These are phyloP conservation scores for Microthlaspi erraticum DNA, from an alignment of 345 rosid species.

Conservation along the genomic window DNA sequence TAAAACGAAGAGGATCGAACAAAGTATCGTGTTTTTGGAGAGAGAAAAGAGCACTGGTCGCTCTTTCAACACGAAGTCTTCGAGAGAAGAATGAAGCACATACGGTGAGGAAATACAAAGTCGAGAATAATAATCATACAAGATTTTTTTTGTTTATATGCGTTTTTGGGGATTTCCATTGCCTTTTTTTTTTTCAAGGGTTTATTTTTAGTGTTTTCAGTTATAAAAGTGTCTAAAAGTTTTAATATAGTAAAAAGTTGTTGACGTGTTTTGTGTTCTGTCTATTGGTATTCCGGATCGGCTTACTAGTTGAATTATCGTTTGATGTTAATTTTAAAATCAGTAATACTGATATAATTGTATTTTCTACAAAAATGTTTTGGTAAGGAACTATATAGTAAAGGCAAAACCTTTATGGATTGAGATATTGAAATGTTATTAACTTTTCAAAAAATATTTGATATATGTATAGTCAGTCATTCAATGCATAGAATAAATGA, in stretches of 20 bases:
- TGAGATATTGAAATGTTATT: too few species aligned
- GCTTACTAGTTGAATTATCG: slow-evolving; percentile 2
- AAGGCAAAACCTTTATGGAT: too few species aligned
- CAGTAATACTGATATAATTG: background rate
- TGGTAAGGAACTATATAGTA: background rate
- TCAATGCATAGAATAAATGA: too few species aligned
- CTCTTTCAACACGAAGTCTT: slow-evolving; percentile 49
- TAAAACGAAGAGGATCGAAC: slow-evolving; percentile 19
- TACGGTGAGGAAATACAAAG: slow-evolving; percentile 18
- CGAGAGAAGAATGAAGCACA: slow-evolving; percentile 35
- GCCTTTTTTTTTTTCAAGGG: slow-evolving; percentile 9
- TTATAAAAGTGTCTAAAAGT: slow-evolving; percentile 3
- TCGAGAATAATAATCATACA: slow-evolving; percentile 19
- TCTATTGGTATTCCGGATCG: background rate
- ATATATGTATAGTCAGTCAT: too few species aligned
- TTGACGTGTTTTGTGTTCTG: slow-evolving; percentile 21
- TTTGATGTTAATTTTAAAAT: background rate
- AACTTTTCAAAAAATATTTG: too few species aligned
- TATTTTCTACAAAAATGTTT: background rate
- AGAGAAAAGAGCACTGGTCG: slow-evolving; percentile 38
- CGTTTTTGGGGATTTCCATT: slow-evolving; percentile 27
- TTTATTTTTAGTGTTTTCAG: slow-evolving; percentile 36
- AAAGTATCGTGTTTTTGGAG: slow-evolving; percentile 26
- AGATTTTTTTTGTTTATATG: slow-evolving; percentile 14
- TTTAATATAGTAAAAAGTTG: slow-evolving; percentile 7